A percentile compares a stretch with the other conserved stretches of the same genome.
These are phyloP conservation scores for Rubroshorea leprosula DNA, from an alignment of 345 rosid species.

Conservation along the genomic window DNA sequence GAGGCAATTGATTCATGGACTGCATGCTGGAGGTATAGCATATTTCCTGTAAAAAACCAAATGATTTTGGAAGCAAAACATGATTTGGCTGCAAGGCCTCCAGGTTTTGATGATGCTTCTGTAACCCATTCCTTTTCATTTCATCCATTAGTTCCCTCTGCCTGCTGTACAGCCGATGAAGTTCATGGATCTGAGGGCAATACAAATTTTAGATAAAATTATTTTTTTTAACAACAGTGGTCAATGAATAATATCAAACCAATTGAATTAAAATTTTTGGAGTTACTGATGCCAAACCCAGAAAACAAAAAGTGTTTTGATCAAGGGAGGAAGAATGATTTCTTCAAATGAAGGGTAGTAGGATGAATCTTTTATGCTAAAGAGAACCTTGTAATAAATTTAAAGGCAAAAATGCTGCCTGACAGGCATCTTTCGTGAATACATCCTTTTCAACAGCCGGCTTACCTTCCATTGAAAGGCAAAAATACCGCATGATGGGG, in stretches of 20 bases:
- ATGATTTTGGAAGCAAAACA: constrained; percentile 9
- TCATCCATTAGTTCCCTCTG: constrained; percentile 54
- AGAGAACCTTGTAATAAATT: background rate
- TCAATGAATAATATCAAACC: constrained; percentile 5
- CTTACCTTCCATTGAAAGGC: background rate
- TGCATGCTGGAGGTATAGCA: constrained; percentile 11
- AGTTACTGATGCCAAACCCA: background rate
- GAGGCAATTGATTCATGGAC: constrained; percentile 21
- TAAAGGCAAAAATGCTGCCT: constrained; percentile 4
- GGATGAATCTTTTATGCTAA: background rate
- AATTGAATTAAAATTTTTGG: constrained; percentile 1
- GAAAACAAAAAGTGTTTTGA: no score
- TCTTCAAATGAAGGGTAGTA: background rate
- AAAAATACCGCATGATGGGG: no score
- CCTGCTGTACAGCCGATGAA: constrained; percentile 49
- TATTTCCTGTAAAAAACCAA: constrained; percentile 11
- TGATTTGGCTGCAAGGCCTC: constrained; percentile 22
- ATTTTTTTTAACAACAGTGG: background rate
- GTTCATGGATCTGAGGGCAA: constrained; percentile 43
- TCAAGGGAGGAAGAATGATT: background rate
- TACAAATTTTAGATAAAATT: constrained; percentile 13
- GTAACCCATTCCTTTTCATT: constrained; percentile 22
- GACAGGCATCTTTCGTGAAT: background rate
- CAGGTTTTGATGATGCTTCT: constrained; percentile 14
- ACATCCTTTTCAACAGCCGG: background rate